Conservation (phyloP, 2,329 filamentous ascomycete genomes). For the Cadophora sp. region DNA sequence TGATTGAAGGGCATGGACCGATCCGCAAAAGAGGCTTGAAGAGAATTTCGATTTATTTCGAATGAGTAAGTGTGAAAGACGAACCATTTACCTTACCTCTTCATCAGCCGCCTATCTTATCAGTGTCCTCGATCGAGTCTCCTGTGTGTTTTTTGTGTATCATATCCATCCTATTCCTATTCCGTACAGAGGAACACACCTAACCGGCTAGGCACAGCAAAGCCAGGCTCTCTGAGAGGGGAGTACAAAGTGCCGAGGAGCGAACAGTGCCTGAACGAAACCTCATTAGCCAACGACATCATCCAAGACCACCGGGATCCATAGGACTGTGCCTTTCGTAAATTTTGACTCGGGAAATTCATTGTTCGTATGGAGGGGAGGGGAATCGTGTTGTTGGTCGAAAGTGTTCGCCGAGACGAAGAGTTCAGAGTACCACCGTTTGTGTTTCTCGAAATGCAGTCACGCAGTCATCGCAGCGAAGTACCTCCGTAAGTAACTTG, state of each 20-base stretch:
- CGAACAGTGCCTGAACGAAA: not conserved
- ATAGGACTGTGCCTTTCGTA: not conserved
- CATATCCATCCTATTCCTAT: not conserved
- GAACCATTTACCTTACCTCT: too few species aligned
- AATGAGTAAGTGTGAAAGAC: too few species aligned
- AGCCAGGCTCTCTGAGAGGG: not conserved
- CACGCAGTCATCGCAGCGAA: not conserved
- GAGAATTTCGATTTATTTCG: not conserved
- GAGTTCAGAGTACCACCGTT: not conserved
- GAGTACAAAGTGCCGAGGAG: not conserved
- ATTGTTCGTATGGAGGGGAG: too few species aligned
- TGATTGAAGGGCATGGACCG: not conserved
- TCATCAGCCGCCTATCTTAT: not conserved
- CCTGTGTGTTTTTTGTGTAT: not conserved
- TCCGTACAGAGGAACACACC: not conserved
- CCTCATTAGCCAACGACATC: not conserved
- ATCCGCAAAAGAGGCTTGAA: not conserved
- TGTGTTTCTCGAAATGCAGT: conserved; percentile 6
- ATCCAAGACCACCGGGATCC: not conserved
- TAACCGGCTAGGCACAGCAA: not conserved
- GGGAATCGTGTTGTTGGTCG: not conserved
- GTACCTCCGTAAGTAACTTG: not conserved
- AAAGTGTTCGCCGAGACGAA: not conserved
- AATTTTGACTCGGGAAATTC: not conserved
- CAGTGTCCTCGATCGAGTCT: not conserved